Evolutionary conservation across 495 filamentous ascomycete species (phyloP), one percentile per base, ranked within the genome.

Genomic region (Daldinia childiae): DNA sequence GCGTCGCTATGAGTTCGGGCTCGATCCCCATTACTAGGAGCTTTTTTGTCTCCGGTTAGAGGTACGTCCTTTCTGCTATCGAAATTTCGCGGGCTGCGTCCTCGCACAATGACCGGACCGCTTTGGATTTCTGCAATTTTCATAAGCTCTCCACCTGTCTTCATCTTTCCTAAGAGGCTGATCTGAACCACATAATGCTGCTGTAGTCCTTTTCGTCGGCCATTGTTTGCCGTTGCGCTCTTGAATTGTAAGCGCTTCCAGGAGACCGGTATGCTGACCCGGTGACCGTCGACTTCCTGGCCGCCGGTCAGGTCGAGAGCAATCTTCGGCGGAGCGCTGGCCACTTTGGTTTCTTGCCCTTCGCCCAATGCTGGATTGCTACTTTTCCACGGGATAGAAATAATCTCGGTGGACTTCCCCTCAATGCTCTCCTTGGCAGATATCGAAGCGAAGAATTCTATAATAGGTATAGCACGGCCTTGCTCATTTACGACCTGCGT

Each of bases 181-280:
- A 92, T 86, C 63, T 87, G 85, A 69, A 92, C 88, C 6, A 90
- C 84, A 73, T 91, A 91, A 68, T 92, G 89, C 75, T 91, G 89
- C 75, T 92, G 90, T 45, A 91, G 72, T 21, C 90, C 90, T 74
- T 91, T 92, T 57, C 90, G 78, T 32, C 89, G 89, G 12, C 91
- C 91, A 64, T 93, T 93, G 76, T 93, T 93, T 24, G 94, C 94
- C 6, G 94, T 97, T 3, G 94, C 94, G 52, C 94, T 92, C 62
- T 94, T 92, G 75, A 97, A 97, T 77, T 97, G 94, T 58, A 97
- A 81, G 19, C 94, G 85, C 79, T 96, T 97, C 93, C 93, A 97
- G 17, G 91, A 88, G 43, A 97, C 90, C 2, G 92, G 92, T 24
- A 91, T 88, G 71, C 89, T 91, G 41, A 94, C 88, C 8, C 90